Base-by-base conservation (phyloP, 305 asterid species). In the Fraxinus sp. region DNA sequence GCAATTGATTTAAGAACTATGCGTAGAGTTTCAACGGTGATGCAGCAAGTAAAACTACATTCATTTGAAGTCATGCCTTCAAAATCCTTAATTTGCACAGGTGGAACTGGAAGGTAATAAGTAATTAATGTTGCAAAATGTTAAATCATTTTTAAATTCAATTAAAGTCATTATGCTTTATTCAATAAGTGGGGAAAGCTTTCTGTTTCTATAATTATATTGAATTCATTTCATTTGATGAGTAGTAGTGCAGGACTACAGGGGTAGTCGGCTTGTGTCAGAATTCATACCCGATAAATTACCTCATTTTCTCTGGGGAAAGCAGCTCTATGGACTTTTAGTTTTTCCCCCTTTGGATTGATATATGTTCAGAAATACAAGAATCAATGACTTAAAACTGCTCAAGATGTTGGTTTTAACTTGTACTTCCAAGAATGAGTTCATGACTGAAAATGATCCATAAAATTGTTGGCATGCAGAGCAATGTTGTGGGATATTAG, bases 1-100 rank as follows among this genome's bases (percentile, higher is more conserved):
- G 86, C 92, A 84, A 84, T 92, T 86, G 98, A 95, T 85, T 86
- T 93, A 83, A 87, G 98, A 87, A 92, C 97, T 33, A 92, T 93
- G 98, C 74, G 66, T 32, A 90, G 84, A 84, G 94, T 88, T 66
- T 92, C 86, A 81, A 77, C 84, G 1, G 16, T 88, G 49, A 75
- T 37, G 59, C 89, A 84, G 77, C 82, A 77, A 55, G 86, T 83
- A 73, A 78, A 85, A 75, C 39, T 93, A 82, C 83, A 87, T 83
- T 90, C 98, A 32, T 91, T 93, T 77, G 93, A 89, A 70, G 55
- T 84, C 75, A 71, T 91, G 82, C 97, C 98, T 43, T 90, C 94
- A 68, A 93, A 92, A 84, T 92, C 86, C 68, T 64, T 89, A 77
- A 78, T 92, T 55, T 93, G 97, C 83, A 87, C 93, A 0, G 98